phyloP scores from a whole-genome alignment of 768 basidiomycete genomes.

The Termitomyces heimii region DNA sequence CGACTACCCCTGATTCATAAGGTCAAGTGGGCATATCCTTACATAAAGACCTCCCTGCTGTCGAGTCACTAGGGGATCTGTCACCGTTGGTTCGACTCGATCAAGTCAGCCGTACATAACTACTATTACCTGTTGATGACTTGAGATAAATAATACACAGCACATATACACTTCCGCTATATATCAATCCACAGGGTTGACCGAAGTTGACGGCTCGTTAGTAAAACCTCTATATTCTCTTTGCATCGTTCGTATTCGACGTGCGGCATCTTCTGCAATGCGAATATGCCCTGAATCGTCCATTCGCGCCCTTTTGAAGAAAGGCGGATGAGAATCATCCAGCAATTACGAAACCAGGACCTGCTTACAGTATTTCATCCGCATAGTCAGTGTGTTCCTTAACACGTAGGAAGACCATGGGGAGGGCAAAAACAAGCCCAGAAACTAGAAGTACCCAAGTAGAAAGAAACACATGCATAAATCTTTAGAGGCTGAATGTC shows the following conservation, averaged over 20 bases:
- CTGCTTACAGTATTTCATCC: slow-evolving; percentile 46
- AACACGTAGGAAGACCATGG: slow-evolving; percentile 70
- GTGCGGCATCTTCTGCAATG: background rate
- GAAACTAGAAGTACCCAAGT: slow-evolving; percentile 68
- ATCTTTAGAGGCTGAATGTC: slow-evolving; percentile 24
- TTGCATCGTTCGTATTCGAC: background rate
- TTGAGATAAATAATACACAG: background rate
- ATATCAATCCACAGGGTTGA: background rate
- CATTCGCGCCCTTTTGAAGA: slow-evolving; percentile 30
- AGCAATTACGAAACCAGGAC: background rate
- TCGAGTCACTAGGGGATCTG: background rate
- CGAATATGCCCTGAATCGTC: slow-evolving; percentile 33
- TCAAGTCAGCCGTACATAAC: background rate
- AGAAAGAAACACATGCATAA: slow-evolving; percentile 67
- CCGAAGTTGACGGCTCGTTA: background rate
- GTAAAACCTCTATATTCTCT: background rate
- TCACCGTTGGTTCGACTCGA: no score
- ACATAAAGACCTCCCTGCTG: background rate
- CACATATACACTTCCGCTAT: background rate
- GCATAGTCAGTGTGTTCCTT: slow-evolving; percentile 49
- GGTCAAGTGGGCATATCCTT: background rate
- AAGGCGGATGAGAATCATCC: background rate
- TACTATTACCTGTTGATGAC: background rate
- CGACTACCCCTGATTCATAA: background rate
- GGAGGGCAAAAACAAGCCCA: slow-evolving; percentile 61